Evolutionary conservation across 169 alveolate genomes (phyloP).

Genomic region (Pseudocohnilembus persalinus): DNA sequence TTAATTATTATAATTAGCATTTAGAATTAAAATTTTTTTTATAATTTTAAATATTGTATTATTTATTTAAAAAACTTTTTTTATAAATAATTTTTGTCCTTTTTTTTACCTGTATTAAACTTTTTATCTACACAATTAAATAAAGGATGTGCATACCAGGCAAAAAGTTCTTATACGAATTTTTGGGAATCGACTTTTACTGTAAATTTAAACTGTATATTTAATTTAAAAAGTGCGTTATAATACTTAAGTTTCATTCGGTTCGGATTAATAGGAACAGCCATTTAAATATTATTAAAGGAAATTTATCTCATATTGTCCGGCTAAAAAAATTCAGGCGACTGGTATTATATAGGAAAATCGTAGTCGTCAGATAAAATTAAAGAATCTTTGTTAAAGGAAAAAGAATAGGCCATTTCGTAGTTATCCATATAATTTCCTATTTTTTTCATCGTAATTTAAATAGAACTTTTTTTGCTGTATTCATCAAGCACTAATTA

Average conservation of each 20-base stretch:
- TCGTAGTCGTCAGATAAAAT: neutral
- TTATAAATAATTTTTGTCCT: too few species aligned
- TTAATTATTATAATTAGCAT: too few species aligned
- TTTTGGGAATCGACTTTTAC: neutral
- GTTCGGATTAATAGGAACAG: neutral
- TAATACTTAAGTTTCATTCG: neutral
- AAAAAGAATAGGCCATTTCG: neutral
- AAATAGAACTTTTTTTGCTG: neutral
- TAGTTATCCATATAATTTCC: neutral
- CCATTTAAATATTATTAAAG: too few species aligned
- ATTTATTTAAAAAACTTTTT: too few species aligned
- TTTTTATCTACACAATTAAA: neutral
- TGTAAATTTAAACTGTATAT: neutral
- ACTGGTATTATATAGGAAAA: neutral
- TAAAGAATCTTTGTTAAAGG: neutral
- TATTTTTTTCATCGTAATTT: neutral
- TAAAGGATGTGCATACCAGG: neutral
- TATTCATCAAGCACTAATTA: neutral
- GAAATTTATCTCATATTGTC: neutral
- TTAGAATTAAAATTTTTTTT: too few species aligned
- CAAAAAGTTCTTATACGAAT: neutral
- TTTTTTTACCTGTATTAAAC: neutral
- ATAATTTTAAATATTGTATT: too few species aligned
- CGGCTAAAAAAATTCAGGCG: neutral
- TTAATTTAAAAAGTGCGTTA: neutral